Base-by-base conservation (phyloP, 208 protist species). In the Wallacemonas sp. region DNA sequence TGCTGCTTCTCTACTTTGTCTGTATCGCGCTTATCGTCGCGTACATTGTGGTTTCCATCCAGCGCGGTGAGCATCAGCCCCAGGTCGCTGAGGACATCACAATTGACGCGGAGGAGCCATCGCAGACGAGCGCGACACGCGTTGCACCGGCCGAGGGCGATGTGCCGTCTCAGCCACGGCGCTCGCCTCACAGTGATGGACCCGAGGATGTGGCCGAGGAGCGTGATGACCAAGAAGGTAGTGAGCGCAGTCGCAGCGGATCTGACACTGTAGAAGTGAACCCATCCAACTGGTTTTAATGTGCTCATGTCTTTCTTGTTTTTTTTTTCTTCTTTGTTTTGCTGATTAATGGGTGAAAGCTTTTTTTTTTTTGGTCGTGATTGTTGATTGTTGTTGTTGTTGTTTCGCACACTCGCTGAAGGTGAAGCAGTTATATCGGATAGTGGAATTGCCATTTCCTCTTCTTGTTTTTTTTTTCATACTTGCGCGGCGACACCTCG, bases 1-100 rank as follows among this genome's bases (percentile, higher is more conserved):
- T 78, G 9, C 44, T 85, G 14, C n/a, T 78, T 6, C 11, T 65
- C 21, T 87, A 87, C 74, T 45, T 83, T 3, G 73, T 24, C 1
- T 31, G 82, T n/a, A 59, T 87, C 0, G 64, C 54, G 1, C 47
- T 14, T n/a, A 81, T 87, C 22, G 73, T 24, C 0, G 70, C 17
- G 3, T 68, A 65, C 64, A 73, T 87, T 21, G 36, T 66, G 2
- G 66, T 69, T 22, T 71, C 75, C 17, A 66, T 80, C 41, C n/a
- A 45, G 8, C 59, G 59, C 14, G 49, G 72, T 11, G 58, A 61
- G 41, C 22, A 42, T n/a, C 22, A 45, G 12, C 24, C 12, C 30
- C n/a, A n/a, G 0, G 41, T 34, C n/a, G 72, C 63, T 12, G 64
- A 68, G 11, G 64, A 72, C 19, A 36, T 72, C 39, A 53, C 58